Base-by-base conservation (phyloP, 768 basidiomycete genomes). In the Mycena vitilis region DNA sequence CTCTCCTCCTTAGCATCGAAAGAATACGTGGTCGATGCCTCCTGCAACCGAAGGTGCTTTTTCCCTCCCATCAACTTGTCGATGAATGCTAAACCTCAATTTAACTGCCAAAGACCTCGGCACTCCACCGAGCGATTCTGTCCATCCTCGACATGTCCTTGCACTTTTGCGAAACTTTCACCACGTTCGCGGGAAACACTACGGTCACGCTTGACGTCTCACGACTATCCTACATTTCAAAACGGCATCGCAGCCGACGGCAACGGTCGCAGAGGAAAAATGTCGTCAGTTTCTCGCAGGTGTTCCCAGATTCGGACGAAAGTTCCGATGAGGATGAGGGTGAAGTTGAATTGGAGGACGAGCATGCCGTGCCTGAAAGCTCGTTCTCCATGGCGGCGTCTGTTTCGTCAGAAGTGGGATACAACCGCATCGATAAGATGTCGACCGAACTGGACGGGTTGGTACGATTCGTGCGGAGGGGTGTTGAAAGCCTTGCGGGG, bases 141-240 rank as follows among this genome's bases (percentile, higher is more conserved):
- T 88, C 89, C 10, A 85, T 94, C 66, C 81, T 95, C 34, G 92
- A 95, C 76, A 89, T 94, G 82, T 85, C 87, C 44, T 79, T 95
- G 5, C 86, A 88, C 72, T 95, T 95, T 77, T 87, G 85, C 66
- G 85, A 88, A 53, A 81, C 86, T 59, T 92, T 93, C 73, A 78
- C 85, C 23, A 78, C 88, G 0, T 88, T 89, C 73, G 85, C 86
- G 16, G 89, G 89, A 2, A 86, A 90, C 68, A 85, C 85, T 2
- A 86, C 87, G 23, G 79, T 83, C 18, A 90, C 88, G 1, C 88
- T 86, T 60, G 91, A 91, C 75, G 82, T 82, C 71, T 86, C 82
- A 25, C 83, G 81, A 53, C 84, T 82, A 42, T 88, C 85, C 22
- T 80, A 87, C 60, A 83, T 80, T 59, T 82, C 88, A 64, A 86